Percentiles rank a stretch among this genome's conserved stretches.
Conservation (phyloP, 805 yeast species). For the Alloascoidea africana region DNA sequence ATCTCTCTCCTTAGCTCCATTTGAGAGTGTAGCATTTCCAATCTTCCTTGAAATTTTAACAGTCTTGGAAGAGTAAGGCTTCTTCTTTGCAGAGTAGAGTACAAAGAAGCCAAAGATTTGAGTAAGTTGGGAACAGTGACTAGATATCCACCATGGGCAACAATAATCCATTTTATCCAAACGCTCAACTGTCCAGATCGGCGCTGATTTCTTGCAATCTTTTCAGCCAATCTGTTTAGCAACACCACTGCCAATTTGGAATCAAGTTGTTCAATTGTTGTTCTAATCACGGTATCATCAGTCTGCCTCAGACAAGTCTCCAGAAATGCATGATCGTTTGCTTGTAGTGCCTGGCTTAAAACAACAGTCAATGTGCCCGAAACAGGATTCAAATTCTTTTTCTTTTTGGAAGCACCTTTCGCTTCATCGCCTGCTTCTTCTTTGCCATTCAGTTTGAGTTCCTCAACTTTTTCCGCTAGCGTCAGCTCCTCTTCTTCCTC, state of each 20-base stretch:
- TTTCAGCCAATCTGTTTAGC: slow-evolving; percentile 29
- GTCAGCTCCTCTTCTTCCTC: slow-evolving; percentile 18
- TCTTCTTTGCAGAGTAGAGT: slow-evolving; percentile 37
- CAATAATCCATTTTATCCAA: slow-evolving; percentile 76
- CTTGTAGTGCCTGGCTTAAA: slow-evolving; percentile 75
- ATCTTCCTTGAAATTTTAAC: slow-evolving; percentile 72
- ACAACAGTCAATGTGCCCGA: slow-evolving; percentile 73
- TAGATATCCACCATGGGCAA: slow-evolving; percentile 53
- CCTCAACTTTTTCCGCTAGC: slow-evolving; percentile 17
- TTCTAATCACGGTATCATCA: slow-evolving; percentile 35
- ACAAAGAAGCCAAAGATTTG: slow-evolving; percentile 40
- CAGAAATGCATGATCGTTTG: slow-evolving; percentile 73
- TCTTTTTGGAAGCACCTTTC: slow-evolving; percentile 12
- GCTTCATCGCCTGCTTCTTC: slow-evolving; percentile 16
- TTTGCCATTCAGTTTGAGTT: slow-evolving; percentile 29
- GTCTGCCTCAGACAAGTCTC: slow-evolving; percentile 60
- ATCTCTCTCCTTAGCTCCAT: slow-evolving; percentile 48
- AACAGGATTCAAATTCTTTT: slow-evolving; percentile 32
- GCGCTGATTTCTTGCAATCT: slow-evolving; percentile 36
- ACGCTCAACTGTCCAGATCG: slow-evolving; percentile 32
- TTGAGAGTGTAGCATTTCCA: slow-evolving; percentile 66
- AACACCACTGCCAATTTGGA: slow-evolving; percentile 26
- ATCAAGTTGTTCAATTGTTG: slow-evolving; percentile 38
- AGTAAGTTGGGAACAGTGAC: slow-evolving; percentile 35
- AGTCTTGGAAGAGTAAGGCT: slow-evolving; percentile 48